Conservation (phyloP, 1,284 basidiomycete species). For the Rhodofomes roseus region DNA sequence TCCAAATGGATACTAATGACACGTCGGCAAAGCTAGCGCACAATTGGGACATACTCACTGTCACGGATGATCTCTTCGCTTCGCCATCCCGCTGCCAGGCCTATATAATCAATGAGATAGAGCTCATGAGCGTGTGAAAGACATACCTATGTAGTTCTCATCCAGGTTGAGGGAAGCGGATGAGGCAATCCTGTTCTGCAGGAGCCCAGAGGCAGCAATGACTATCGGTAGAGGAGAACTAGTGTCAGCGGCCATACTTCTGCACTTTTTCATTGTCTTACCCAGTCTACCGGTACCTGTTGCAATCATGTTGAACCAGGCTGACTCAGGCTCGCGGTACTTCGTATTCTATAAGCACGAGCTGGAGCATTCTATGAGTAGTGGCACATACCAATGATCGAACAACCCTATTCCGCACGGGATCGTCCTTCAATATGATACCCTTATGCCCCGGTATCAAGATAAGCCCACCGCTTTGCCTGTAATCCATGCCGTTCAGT, state of each 20-base stretch:
- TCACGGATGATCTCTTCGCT: not conserved
- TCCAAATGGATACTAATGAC: not conserved
- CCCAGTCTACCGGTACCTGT: not conserved
- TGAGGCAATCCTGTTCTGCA: not conserved
- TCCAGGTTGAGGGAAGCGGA: not conserved
- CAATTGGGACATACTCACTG: not conserved
- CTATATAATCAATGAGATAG: not conserved
- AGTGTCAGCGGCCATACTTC: not conserved
- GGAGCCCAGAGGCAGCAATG: not conserved
- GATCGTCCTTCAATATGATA: not conserved
- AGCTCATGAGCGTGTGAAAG: accelerated
- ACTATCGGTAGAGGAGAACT: not conserved
- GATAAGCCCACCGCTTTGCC: not conserved
- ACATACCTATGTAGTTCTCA: not conserved
- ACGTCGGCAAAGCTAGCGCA: not conserved
- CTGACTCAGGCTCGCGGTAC: not conserved
- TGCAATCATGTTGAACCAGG: not conserved
- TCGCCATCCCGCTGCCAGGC: not conserved
- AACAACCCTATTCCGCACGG: not conserved
- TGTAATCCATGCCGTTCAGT: not conserved
- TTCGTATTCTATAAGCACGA: not conserved
- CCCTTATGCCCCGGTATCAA: not conserved
- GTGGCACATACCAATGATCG: not conserved
- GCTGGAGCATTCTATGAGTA: not conserved
- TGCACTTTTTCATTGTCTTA: not conserved